phyloP scores from a whole-genome alignment of 768 basidiomycete species.

The Solioccasus polychromus region DNA sequence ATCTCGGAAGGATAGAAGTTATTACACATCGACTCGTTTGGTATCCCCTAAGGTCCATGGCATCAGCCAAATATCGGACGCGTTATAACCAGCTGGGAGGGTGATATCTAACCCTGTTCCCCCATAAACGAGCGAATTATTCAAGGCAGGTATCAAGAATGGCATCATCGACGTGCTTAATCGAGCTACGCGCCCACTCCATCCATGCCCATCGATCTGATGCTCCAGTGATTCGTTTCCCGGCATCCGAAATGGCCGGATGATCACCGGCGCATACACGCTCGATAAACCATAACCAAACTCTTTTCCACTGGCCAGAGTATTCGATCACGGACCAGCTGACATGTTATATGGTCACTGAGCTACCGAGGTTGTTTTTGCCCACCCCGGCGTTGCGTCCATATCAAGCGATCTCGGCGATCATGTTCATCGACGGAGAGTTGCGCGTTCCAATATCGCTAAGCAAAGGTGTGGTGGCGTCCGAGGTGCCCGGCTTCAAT shows the following conservation, averaged over 20 bases:
- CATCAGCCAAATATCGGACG: constrained; percentile 48
- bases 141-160: constrained; percentile 47
- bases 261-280: constrained; percentile 44
- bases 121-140: constrained; percentile 45
- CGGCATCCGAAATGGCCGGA: constrained; percentile 57
- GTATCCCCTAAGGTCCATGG: no score
- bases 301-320: constrained; percentile 59
- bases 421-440: constrained; percentile 56
- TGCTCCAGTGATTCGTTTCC: constrained; percentile 45
- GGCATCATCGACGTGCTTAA: constrained; percentile 37
- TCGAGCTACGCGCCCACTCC: constrained; percentile 42
- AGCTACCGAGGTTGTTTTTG: constrained; percentile 61
- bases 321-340: constrained; percentile 57
- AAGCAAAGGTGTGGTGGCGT: constrained; percentile 56
- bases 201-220: no score
- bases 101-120: constrained; percentile 41
- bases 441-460: constrained; percentile 64
- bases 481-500: constrained; percentile 45
- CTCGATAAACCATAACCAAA: constrained; percentile 48
- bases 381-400: constrained; percentile 55
- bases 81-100: constrained; percentile 40
- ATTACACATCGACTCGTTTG: constrained; percentile 52
- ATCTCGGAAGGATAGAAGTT: not conserved
- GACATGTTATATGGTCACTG: constrained; percentile 59
- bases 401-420: constrained; percentile 59